Conservation (phyloP, 2,329 filamentous ascomycete species). For the Monascus ruber region DNA sequence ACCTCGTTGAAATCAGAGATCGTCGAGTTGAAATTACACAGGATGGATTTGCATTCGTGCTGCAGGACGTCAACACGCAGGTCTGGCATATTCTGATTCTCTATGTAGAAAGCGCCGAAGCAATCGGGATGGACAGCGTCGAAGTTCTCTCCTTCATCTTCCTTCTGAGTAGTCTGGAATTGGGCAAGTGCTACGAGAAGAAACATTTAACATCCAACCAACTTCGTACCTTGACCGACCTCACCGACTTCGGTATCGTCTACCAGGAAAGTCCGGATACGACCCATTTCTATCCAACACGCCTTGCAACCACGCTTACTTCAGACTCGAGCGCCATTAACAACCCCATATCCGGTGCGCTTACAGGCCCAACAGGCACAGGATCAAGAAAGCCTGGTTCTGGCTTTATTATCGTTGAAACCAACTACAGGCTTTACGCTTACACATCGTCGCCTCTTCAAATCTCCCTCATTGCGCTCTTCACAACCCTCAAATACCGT, state of each 20-base stretch:
- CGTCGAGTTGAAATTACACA: slow-evolving; percentile 67
- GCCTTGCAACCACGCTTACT: slow-evolving; percentile 86
- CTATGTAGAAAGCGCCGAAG: slow-evolving; percentile 76
- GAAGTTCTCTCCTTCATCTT: slow-evolving; percentile 96
- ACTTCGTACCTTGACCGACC: slow-evolving; percentile 75
- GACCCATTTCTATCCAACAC: slow-evolving; percentile 69
- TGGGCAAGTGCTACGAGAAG: slow-evolving; percentile 84
- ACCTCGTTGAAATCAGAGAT: slow-evolving; percentile 57
- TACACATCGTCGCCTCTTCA: slow-evolving; percentile 91
- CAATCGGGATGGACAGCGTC: slow-evolving; percentile 68
- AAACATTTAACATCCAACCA: slow-evolving; percentile 71
- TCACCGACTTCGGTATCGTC: slow-evolving; percentile 86
- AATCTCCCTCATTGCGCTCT: slow-evolving; percentile 86
- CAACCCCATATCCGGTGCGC: slow-evolving; percentile 57
- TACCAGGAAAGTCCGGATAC: slow-evolving; percentile 46
- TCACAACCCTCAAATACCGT: slow-evolving; percentile 75
- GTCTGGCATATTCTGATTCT: slow-evolving; percentile 92
- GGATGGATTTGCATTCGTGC: slow-evolving; percentile 82
- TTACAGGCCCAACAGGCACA: slow-evolving; percentile 25
- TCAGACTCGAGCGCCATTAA: slow-evolving; percentile 61
- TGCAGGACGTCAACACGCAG: slow-evolving; percentile 92
- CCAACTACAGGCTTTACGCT: slow-evolving; percentile 94
- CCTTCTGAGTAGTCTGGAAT: slow-evolving; percentile 82
- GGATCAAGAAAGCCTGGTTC: slow-evolving; percentile 23
- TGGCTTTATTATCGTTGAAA: slow-evolving; percentile 91